Evolutionary conservation across 768 basidiomycete species (phyloP).

Genomic region (Podaxis mareebaensis): DNA sequence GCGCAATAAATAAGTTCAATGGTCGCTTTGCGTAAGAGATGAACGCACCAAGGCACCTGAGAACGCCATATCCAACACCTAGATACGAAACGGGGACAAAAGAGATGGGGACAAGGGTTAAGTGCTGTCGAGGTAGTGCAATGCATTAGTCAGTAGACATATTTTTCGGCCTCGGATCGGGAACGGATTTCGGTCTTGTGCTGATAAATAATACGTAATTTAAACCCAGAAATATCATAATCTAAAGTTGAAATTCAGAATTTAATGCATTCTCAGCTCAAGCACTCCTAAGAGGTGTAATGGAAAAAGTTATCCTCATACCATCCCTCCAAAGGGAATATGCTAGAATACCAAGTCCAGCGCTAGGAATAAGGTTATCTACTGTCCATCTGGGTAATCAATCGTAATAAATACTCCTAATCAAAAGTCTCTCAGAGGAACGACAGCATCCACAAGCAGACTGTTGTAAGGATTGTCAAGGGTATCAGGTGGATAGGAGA

Average conservation of each 20-base stretch:
- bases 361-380: neutral
- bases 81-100: neutral
- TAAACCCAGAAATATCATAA: neutral
- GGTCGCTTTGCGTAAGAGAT: constrained; percentile 5
- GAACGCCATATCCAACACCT: constrained; percentile 65
- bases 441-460: constrained; percentile 3
- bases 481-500: neutral
- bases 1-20: constrained; percentile 2
- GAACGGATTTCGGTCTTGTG: constrained; percentile 3
- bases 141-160: constrained; percentile 18
- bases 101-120: constrained; percentile 1
- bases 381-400: neutral
- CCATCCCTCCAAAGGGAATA: too few relatives aligned
- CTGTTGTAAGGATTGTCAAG: neutral
- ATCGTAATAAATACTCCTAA: neutral
- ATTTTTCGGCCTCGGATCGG: constrained; percentile 14
- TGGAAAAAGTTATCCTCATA: too few relatives aligned
- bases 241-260: neutral
- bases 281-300: too few relatives aligned
- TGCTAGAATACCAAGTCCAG: too few relatives aligned
- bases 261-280: too few relatives aligned
- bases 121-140: neutral
- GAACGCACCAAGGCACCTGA: constrained; percentile 78
- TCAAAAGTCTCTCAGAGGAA: neutral
- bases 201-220: too few relatives aligned